Percentiles rank a stretch among this genome's conserved stretches.
These are phyloP conservation scores for Aspergillus terreus DNA, from an alignment of 2,329 filamentous ascomycete species.

Conservation along the genomic window DNA sequence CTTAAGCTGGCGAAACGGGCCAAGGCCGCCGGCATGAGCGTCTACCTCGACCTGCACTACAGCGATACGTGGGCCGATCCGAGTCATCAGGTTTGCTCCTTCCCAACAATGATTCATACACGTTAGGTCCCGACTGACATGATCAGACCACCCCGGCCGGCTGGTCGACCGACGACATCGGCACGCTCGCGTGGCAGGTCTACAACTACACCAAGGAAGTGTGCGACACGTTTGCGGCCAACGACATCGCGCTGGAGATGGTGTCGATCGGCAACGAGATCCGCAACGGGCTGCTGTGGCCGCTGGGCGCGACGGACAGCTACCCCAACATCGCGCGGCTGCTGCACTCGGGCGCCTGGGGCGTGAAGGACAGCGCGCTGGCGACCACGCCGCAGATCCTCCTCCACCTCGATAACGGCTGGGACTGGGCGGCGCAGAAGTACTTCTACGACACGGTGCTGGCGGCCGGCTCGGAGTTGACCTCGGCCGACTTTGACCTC, in stretches of 20 bases:
- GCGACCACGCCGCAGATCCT: constrained; percentile 62
- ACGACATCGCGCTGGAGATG: constrained; percentile 56
- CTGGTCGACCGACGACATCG: constrained; percentile 58
- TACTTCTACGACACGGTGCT: constrained; percentile 63
- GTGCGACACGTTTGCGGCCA: constrained; percentile 57
- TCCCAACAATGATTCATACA: too few relatives aligned
- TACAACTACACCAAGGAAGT: constrained; percentile 67
- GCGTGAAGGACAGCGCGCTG: constrained; percentile 61
- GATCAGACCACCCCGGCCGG: constrained; percentile 53
- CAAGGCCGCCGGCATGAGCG: constrained; percentile 57
- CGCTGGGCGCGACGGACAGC: constrained; percentile 54
- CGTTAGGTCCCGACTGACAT: background rate
- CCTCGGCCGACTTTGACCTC: constrained; percentile 60
- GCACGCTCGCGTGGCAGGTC: constrained; percentile 57
- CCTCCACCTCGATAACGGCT: constrained; percentile 74
- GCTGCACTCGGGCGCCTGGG: constrained; percentile 61
- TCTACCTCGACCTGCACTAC: constrained; percentile 64
- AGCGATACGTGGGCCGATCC: constrained; percentile 72
- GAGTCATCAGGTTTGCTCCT: constrained; percentile 48
- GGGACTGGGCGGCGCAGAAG: constrained; percentile 64
- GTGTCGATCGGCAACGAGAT: constrained; percentile 75
- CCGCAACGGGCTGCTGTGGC: constrained; percentile 63
- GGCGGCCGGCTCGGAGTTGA: constrained; percentile 45
- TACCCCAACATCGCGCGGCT: constrained; percentile 61
- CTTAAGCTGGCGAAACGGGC: constrained; percentile 63